These are phyloP conservation scores for Turnera subulata DNA, from an alignment of 345 rosid genomes.

Conservation along the genomic window DNA sequence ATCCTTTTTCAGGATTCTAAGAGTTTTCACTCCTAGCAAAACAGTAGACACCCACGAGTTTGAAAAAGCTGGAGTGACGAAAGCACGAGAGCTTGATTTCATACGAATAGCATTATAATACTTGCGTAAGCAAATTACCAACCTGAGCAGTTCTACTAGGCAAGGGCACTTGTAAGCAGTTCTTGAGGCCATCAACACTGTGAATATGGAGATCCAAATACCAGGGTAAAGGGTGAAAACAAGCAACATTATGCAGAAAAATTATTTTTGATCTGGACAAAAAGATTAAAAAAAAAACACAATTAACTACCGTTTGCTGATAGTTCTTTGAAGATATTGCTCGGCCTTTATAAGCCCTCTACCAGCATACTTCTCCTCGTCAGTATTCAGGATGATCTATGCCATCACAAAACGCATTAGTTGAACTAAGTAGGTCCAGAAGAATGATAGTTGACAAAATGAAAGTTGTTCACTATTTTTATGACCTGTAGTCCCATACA, in stretches of 20 bases:
- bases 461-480: background rate
- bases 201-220: slow-evolving; percentile 14
- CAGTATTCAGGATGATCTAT: slow-evolving; percentile 74
- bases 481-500: too few relatives aligned
- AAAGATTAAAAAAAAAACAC: background rate
- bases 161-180: slow-evolving; percentile 71
- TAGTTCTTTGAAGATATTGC: slow-evolving; percentile 66
- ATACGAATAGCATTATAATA: too few relatives aligned
- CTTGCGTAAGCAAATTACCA: too few relatives aligned
- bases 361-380: slow-evolving; percentile 80
- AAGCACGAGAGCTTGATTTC: too few relatives aligned
- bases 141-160: slow-evolving; percentile 96
- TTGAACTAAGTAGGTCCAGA: background rate
- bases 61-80: background rate
- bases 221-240: slow-evolving; percentile 5
- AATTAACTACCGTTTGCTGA: slow-evolving; percentile 48
- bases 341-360: slow-evolving; percentile 49
- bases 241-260: slow-evolving; percentile 12
- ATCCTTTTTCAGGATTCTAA: too few relatives aligned
- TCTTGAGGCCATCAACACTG: slow-evolving; percentile 75
- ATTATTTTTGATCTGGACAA: background rate
- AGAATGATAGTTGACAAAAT: background rate
- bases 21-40: background rate
- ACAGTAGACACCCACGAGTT: background rate
- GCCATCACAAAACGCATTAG: slow-evolving; percentile 5